phyloP scores from a whole-genome alignment of 2,329 filamentous ascomycete genomes.

The Fusarium buxicola region DNA sequence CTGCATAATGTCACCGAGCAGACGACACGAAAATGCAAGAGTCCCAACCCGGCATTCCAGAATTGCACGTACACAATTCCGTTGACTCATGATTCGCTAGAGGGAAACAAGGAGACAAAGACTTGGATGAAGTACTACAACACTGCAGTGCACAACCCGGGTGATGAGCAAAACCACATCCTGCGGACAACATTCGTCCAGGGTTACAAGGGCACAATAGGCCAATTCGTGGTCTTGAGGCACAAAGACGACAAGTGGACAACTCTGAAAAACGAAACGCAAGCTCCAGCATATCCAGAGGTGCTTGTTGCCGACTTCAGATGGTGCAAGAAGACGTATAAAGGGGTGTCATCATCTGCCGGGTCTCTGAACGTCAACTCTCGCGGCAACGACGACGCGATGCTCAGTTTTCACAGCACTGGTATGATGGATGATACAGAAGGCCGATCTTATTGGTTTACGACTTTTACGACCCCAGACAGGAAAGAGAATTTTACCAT shows the following conservation, averaged over 20 bases:
- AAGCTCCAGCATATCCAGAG: not conserved
- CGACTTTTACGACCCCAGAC: not conserved
- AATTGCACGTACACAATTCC: slow-evolving; percentile 17
- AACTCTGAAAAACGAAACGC: not conserved
- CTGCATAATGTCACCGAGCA: slow-evolving; percentile 7
- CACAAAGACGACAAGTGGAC: not conserved
- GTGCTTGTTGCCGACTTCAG: not conserved
- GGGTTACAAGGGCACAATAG: not conserved
- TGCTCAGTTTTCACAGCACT: not conserved
- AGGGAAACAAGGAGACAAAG: not conserved
- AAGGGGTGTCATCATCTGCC: not conserved
- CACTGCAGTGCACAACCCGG: not conserved
- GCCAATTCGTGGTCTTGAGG: not conserved
- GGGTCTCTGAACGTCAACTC: not conserved
- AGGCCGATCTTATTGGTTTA: not conserved
- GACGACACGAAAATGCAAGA: not conserved
- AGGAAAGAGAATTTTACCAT: not conserved
- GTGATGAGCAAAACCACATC: not conserved
- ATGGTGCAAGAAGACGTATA: slow-evolving; percentile 5
- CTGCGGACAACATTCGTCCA: not conserved
- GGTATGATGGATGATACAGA: too few relatives aligned
- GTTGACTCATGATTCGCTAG: not conserved
- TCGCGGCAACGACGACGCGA: not conserved
- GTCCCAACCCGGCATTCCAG: not conserved
- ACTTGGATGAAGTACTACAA: not conserved